Percentiles rank a stretch among this genome's conserved stretches.
These are phyloP conservation scores for Tolypocladium sp. DNA, from an alignment of 2,329 filamentous ascomycete genomes.

Conservation along the genomic window DNA sequence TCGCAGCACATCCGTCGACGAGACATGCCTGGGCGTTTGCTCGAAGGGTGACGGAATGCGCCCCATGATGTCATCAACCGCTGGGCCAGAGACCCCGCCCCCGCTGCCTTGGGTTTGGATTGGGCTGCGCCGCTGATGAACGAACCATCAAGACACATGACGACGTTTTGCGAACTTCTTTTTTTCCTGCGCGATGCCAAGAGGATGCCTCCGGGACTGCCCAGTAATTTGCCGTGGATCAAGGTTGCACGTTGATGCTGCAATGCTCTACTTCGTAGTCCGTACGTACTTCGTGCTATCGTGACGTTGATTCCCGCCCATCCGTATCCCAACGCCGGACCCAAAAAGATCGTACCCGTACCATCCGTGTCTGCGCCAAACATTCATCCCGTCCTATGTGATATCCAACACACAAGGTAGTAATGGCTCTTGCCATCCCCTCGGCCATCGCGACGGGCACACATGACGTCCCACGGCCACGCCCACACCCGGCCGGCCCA, in stretches of 20 bases:
- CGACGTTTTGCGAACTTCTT: neutral
- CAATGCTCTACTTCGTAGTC: neutral
- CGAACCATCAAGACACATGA: neutral
- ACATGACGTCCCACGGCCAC: neutral
- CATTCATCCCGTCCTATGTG: neutral
- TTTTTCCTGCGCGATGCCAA: neutral
- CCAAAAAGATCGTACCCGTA: neutral
- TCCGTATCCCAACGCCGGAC: neutral
- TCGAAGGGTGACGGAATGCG: constrained; percentile 16
- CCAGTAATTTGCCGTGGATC: neutral
- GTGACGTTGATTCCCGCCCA: neutral
- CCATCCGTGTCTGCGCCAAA: neutral
- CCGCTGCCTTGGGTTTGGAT: neutral
- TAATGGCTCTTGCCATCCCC: no score
- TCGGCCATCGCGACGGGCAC: neutral
- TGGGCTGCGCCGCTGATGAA: neutral
- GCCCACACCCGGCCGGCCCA: neutral
- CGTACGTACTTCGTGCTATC: neutral
- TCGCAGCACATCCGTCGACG: neutral
- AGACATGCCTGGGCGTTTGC: neutral
- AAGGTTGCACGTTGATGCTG: neutral
- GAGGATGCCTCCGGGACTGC: neutral
- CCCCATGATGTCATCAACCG: constrained; percentile 23
- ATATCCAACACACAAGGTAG: no score
- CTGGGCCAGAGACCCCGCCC: neutral